Evolutionary conservation across 352 stramenopile species (phyloP), one percentile per base, ranked within the genome.

Genomic region (Pythium myriotylum): DNA sequence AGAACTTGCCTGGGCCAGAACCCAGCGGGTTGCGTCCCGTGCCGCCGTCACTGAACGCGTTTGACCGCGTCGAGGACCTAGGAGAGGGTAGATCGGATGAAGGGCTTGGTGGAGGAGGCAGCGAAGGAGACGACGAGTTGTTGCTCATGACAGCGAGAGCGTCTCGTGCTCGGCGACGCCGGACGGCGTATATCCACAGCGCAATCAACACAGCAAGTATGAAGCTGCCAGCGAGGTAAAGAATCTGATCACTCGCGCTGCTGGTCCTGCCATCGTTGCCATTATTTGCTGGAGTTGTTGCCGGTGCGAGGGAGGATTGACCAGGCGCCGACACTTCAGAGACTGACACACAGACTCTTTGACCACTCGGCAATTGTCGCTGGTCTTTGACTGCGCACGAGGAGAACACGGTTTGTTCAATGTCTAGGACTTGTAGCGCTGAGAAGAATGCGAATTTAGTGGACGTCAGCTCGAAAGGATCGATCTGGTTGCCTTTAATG

Each of bases 331-430:
- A 29, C 7, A 29, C 29, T 8, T n/a, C 19, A 2, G 27, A 33
- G 7, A 26, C 0, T 13, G 62, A 50, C 23, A 83, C 22, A 39
- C 74, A 83, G 1, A 83, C 63, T 27, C 52, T 68, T 41, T 73
- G 52, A 6, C 6, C n/a, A 16, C 63, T 45, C 20, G 72, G 68
- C 3, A 83, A 56, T 1, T 37, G 20, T 4, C 65, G 51, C 57
- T 80, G 68, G 2, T 72, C n/a, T 4, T 65, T 58, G 26, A 71
- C 53, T 0, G 60, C 41, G 40, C 74, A 83, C 0, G 74, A 77
- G 20, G 72, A 71, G 23, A 83, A 83, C 4, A 69, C 65, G n/a
- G 62, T 76, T 42, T 83, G 74, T 14, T 83, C 65, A 27, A 76
- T 67, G 14, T 6, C 24, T 22, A 83, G 75, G 8, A 37, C 42